Evolutionary conservation across 352 stramenopile genomes (phyloP).

Genomic region (Phytophthora fragariaefolia): DNA sequence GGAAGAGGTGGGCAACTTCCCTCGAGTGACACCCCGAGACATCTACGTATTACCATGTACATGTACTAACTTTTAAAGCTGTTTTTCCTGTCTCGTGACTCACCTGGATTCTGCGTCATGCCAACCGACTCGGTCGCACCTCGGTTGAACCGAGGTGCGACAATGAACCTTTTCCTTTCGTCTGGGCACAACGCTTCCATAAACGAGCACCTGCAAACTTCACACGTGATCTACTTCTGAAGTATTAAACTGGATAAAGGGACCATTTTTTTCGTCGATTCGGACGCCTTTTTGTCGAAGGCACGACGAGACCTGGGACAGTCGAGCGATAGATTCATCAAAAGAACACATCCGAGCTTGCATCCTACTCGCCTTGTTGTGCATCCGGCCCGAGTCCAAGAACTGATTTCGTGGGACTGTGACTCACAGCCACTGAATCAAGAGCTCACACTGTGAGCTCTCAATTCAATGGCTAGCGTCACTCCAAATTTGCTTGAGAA

Average conservation of each 20-base stretch:
- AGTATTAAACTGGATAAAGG: conserved; percentile 5
- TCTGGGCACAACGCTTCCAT: background rate
- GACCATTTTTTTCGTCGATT: conserved; percentile 1
- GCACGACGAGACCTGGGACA: conserved; percentile 7
- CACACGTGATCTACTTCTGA: conserved; percentile 3
- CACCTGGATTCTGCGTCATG: too few relatives aligned
- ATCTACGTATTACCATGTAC: too few relatives aligned
- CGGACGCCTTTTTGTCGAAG: background rate
- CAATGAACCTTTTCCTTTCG: background rate
- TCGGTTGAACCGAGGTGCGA: background rate
- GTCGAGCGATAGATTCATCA: conserved; percentile 32
- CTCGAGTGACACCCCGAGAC: too few relatives aligned
- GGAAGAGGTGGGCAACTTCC: background rate
- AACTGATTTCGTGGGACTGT: conserved; percentile 37
- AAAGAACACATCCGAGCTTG: conserved; percentile 27
- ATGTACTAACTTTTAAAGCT: too few relatives aligned
- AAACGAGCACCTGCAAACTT: background rate
- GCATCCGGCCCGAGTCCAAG: conserved; percentile 1
- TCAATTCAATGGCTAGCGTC: too few relatives aligned
- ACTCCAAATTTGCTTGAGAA: too few relatives aligned
- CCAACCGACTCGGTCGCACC: too few relatives aligned
- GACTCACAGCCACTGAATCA: too few relatives aligned
- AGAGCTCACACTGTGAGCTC: background rate
- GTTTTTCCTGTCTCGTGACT: too few relatives aligned
- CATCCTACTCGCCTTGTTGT: conserved; percentile 22